A percentile compares a stretch with the other conserved stretches of the same genome.
Evolutionary conservation across 1,139 yeast species (phyloP).

Genomic region (Sugiyamaella grinbergsii): DNA sequence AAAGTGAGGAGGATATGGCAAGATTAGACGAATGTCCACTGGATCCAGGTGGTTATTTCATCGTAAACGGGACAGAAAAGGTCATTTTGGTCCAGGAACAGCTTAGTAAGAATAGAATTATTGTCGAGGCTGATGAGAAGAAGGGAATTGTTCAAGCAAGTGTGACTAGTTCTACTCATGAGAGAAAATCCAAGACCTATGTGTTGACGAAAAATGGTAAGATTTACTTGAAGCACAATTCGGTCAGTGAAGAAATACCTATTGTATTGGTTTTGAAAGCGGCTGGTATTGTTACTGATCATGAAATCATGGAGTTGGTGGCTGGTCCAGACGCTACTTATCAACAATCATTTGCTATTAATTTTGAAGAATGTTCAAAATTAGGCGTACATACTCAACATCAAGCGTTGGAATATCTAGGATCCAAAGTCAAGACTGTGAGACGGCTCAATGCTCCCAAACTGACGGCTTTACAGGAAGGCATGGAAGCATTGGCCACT

Average conservation of each 20-base stretch:
- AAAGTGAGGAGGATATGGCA: conserved; percentile 84
- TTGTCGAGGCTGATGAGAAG: conserved; percentile 95
- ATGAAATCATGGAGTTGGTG: conserved; percentile 89
- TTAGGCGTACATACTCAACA: conserved; percentile 87
- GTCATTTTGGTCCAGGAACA: conserved; percentile 97
- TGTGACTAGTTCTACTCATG: conserved; percentile 97
- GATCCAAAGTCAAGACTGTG: conserved; percentile 86
- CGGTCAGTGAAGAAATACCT: conserved; percentile 93
- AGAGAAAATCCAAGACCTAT: conserved; percentile 94
- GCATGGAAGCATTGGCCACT: conserved; percentile 95
- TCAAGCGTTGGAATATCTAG: conserved; percentile 90
- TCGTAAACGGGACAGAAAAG: conserved; percentile 97
- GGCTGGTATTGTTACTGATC: conserved; percentile 89
- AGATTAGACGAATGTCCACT: conserved; percentile 88
- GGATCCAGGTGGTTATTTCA: conserved; percentile 98
- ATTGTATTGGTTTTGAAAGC: conserved; percentile 92
- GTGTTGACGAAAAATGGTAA: conserved; percentile 89
- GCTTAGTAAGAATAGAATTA: conserved; percentile 92
- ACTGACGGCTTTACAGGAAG: conserved; percentile 82
- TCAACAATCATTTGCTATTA: conserved; percentile 89
- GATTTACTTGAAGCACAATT: conserved; percentile 89
- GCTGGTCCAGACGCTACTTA: conserved; percentile 87
- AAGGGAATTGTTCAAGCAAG: conserved; percentile 95
- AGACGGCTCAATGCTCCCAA: conserved; percentile 85
- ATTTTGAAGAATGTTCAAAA: conserved; percentile 91